phyloP scores from a whole-genome alignment of 768 basidiomycete genomes.

The Mycena leptocephala region DNA sequence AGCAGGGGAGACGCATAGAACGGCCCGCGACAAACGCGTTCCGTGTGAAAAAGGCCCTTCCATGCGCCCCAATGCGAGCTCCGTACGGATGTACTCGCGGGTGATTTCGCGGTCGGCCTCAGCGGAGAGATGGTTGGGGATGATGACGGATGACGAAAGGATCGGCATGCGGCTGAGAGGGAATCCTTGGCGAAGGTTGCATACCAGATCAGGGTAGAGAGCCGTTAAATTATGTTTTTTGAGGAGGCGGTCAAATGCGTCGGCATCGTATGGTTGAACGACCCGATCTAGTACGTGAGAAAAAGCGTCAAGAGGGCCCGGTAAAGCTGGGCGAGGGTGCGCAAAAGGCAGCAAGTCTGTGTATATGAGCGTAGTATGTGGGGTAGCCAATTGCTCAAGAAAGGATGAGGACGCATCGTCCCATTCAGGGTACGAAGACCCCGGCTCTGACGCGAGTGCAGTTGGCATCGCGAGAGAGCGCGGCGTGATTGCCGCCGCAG shows the following conservation, averaged over 20 bases:
- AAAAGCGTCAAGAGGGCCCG: not conserved
- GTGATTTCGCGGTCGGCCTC: constrained; percentile 2
- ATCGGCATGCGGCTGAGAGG: not conserved
- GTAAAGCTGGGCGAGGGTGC: not conserved
- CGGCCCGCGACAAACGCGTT: constrained; percentile 40
- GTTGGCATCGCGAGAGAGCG: constrained; percentile 15
- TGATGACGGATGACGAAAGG: not conserved
- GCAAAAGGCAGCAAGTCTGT: not conserved
- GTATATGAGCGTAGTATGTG: not conserved
- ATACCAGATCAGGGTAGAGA: not conserved
- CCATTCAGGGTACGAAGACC: constrained; percentile 8
- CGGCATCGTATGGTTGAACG: not conserved
- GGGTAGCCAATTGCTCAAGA: not conserved
- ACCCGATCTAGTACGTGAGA: not conserved
- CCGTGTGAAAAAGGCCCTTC: constrained; percentile 32
- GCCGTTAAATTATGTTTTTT: not conserved
- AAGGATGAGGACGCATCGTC: not conserved
- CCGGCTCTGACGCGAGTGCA: constrained; percentile 24
- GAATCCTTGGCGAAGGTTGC: not conserved
- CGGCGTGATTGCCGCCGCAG: constrained; percentile 37
- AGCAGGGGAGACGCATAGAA: constrained; percentile 44
- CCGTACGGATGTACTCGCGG: constrained; percentile 22
- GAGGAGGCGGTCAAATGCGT: not conserved
- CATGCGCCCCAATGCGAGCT: constrained; percentile 17
- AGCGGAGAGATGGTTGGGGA: not conserved